Conservation (phyloP, 1,284 basidiomycete species). For the Lentinula novae-zelandiae region DNA sequence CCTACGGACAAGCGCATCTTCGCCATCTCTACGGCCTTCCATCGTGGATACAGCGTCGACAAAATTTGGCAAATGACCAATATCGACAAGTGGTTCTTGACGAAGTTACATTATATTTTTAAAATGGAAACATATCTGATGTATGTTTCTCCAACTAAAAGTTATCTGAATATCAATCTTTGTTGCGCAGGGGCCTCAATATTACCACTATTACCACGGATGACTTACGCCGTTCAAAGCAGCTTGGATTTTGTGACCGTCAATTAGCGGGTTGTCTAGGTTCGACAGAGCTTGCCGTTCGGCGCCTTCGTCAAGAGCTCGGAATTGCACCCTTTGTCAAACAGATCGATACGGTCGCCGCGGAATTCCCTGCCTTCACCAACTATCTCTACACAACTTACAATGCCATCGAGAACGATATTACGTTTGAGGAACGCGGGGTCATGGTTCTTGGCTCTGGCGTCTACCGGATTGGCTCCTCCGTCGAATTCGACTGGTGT, state of each 20-base stretch:
- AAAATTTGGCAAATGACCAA: slow-evolving; percentile 97
- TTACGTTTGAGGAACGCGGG: slow-evolving; percentile 87
- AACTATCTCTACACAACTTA: slow-evolving; percentile 99
- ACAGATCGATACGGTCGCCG: slow-evolving; percentile 98
- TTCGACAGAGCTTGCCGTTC: slow-evolving; percentile 88
- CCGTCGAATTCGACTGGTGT: slow-evolving; percentile 99
- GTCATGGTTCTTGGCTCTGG: slow-evolving; percentile 98
- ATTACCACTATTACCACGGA: slow-evolving; percentile 66
- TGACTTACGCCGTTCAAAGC: slow-evolving; percentile 84
- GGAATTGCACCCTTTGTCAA: slow-evolving; percentile 92
- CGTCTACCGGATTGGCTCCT: slow-evolving; percentile 98
- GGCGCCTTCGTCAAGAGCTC: slow-evolving; percentile 81
- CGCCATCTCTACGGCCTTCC: slow-evolving; percentile 86
- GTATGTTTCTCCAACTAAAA: slow-evolving; percentile 41
- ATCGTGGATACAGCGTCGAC: slow-evolving; percentile 89
- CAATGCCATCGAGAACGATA: slow-evolving; percentile 91
- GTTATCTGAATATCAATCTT: not conserved
- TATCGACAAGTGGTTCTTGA: slow-evolving; percentile 98
- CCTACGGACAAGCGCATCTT: slow-evolving; percentile 93
- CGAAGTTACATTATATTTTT: slow-evolving; percentile 80
- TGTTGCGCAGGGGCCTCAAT: slow-evolving; percentile 50
- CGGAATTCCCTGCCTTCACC: slow-evolving; percentile 97
- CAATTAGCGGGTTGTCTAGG: slow-evolving; percentile 80
- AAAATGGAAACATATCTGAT: slow-evolving; percentile 74
- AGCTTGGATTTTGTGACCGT: slow-evolving; percentile 94